Evolutionary conservation across 2,329 filamentous ascomycete species (phyloP).

Genomic region (Trichoderma oligosporum): DNA sequence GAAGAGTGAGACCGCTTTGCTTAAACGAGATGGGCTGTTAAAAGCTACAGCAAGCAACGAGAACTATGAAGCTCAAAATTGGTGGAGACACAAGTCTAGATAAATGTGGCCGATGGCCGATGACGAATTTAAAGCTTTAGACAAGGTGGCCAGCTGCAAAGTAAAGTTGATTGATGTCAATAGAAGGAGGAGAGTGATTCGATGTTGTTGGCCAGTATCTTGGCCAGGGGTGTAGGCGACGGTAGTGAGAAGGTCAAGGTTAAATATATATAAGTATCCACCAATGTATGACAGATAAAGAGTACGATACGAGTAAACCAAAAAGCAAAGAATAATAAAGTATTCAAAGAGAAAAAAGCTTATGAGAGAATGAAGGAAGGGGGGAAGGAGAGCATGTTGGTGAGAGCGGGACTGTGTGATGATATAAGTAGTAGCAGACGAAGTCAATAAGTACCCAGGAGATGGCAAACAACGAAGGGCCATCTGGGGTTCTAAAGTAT

Average conservation of each 20-base stretch:
- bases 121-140: not conserved
- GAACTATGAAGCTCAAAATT: conserved; percentile 9
- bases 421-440: conserved; percentile 30
- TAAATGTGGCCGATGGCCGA: not conserved
- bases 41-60: conserved; percentile 15
- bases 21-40: conserved; percentile 1
- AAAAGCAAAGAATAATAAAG: not conserved
- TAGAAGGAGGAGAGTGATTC: not conserved
- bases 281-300: not conserved
- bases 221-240: not conserved
- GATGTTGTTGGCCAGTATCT: not conserved
- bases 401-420: conserved; percentile 33
- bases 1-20: not conserved
- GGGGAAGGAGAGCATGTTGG: conserved; percentile 27
- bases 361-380: conserved; percentile 23
- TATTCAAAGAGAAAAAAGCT: conserved; percentile 1
- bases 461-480: not conserved
- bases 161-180: not conserved
- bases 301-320: not conserved
- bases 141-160: not conserved
- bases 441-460: conserved; percentile 4
- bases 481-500: conserved; percentile 14
- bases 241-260: not conserved
- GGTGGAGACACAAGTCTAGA: not conserved
- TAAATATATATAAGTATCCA: not conserved